Evolutionary conservation across 2,329 filamentous ascomycete genomes (phyloP).

Genomic region (Lecanicillium sp.): DNA sequence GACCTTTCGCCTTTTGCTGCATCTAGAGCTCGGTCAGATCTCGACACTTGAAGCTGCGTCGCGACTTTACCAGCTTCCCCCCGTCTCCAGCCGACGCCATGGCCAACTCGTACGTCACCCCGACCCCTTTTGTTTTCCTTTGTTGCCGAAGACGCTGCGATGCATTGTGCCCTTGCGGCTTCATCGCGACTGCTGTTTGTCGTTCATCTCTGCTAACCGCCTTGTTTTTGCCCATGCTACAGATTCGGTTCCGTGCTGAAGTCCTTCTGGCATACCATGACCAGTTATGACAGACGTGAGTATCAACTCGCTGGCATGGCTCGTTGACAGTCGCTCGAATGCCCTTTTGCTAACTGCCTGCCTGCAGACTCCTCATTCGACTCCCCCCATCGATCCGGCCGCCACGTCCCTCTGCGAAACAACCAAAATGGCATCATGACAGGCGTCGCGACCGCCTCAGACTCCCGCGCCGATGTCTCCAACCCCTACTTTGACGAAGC

Average conservation of each 20-base stretch:
- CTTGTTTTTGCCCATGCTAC: constrained; percentile 13
- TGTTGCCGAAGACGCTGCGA: too few species aligned
- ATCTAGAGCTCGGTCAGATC: too few species aligned
- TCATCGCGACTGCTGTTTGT: too few species aligned
- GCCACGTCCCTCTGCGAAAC: constrained; percentile 81
- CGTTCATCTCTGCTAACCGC: background rate
- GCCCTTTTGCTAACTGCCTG: constrained; percentile 15
- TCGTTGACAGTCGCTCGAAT: too few species aligned
- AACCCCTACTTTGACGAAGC: constrained; percentile 72
- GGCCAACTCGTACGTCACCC: constrained; percentile 7
- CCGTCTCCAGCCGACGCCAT: constrained; percentile 2
- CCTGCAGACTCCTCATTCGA: constrained; percentile 78
- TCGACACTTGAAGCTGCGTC: too few species aligned
- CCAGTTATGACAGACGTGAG: constrained; percentile 62
- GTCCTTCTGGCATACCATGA: constrained; percentile 92
- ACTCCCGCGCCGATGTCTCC: constrained; percentile 79
- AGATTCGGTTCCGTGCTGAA: constrained; percentile 68
- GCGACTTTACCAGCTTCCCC: background rate
- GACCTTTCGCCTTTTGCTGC: background rate
- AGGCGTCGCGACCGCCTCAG: constrained; percentile 79
- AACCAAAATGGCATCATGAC: constrained; percentile 76
- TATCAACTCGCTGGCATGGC: too few species aligned
- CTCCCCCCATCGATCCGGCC: constrained; percentile 84
- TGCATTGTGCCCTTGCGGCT: too few species aligned
- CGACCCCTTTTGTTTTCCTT: too few species aligned